Base-by-base conservation (phyloP, 164 flowering plant genomes). In the Hamamelis virginiana region DNA sequence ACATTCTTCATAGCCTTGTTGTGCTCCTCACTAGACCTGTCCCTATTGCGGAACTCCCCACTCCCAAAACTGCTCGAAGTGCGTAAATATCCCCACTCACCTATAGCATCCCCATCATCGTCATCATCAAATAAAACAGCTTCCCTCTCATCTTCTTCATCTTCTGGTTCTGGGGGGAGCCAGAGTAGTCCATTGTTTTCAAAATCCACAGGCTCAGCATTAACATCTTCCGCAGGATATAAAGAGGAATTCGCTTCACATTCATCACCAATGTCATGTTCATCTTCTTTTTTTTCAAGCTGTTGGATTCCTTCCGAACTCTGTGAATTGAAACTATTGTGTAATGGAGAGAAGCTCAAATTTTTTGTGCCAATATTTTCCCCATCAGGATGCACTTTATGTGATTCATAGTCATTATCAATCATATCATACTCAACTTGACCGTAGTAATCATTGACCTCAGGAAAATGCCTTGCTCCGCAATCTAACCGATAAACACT, bases 81-180 rank as follows among this genome's bases (percentile, higher is more conserved):
- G 11, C 80, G 89, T 33, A 88, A 75, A 58, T 76, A 78, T 56
- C 96, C 91, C 97, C 97, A 91, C 57, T 93, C 99, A 27, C 93
- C 97, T 15, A 86, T 62, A 33, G 85, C 86, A 82, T 78, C 87
- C 12, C 80, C 92, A 44, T 87, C 94, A 18, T 76, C 82, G 12
- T 91, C 97, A 58, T 92, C 98, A 81, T 91, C 96, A 77, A 81
- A 85, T 19, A 86, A 47, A 64, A 69, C 62, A 61, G 72, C 79
- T 79, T 91, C 97, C 68, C 79, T 80, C 58, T 93, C 98, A 81
- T 91, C 99, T 70, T 93, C 97, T 82, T 84, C 92, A 75, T 93
- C 91, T 81, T 93, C 98, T 51, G 99, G 99, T 47, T 88, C 97
- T 55, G 99, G 99, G 23, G 97, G 99, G 56, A 93, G 83, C 99